Conservation (phyloP, 208 protist genomes). For the Angomonas ambiguus region DNA sequence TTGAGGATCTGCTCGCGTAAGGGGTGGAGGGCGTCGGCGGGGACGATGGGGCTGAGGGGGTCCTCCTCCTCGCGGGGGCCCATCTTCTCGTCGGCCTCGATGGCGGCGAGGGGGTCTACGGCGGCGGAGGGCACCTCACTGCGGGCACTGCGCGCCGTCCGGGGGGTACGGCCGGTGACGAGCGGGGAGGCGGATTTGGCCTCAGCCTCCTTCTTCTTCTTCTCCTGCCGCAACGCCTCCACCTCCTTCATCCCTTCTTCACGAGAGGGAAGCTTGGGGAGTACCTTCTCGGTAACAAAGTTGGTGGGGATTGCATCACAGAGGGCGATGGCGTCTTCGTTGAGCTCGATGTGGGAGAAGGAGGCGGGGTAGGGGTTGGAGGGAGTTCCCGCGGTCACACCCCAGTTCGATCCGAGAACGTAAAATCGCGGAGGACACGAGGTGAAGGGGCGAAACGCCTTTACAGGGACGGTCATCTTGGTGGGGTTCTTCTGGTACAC, state of each 20-base stretch:
- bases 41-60: conserved; percentile 48
- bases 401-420: conserved; percentile 72
- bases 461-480: conserved; percentile 59
- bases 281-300: conserved; percentile 48
- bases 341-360: conserved; percentile 72
- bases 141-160: conserved; percentile 23
- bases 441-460: conserved; percentile 71
- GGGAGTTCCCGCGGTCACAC: conserved; percentile 42
- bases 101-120: conserved; percentile 14
- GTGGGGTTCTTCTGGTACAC: conserved; percentile 52
- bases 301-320: conserved; percentile 41
- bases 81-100: conserved; percentile 31
- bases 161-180: conserved; percentile 40
- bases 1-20: conserved; percentile 55
- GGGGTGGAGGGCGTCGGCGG: conserved; percentile 45
- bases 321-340: conserved; percentile 63
- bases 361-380: conserved; percentile 63
- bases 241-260: conserved; percentile 55
- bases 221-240: conserved; percentile 39
- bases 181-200: conserved; percentile 7
- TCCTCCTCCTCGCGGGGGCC: conserved; percentile 64
- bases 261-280: conserved; percentile 48
- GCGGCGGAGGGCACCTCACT: conserved; percentile 20
- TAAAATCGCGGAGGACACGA: conserved; percentile 78
- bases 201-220: conserved; percentile 26